Evolutionary conservation across 768 basidiomycete genomes (phyloP), one percentile per base, ranked within the genome.

Genomic region (Paxillus ammoniavirescens): DNA sequence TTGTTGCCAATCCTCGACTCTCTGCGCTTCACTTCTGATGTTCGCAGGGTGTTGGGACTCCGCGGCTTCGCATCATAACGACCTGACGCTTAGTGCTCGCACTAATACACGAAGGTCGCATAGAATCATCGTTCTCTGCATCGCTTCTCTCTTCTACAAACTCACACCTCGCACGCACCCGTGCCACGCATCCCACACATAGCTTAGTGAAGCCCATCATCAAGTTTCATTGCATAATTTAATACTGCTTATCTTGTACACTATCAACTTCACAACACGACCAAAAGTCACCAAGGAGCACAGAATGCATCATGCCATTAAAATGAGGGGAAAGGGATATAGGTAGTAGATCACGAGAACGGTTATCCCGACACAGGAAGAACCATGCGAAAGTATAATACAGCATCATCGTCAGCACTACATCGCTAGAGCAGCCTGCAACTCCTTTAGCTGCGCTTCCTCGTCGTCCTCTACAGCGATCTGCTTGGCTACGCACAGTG

Each of bases 1-100:
- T 81, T 98, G 47, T 75, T 99, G 23, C 97, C 97, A 17, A 87
- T 99, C 49, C 83, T 99, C 49, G 97, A 99, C 71, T 96, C 93
- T 44, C 74, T 99, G 57, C 83, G 97, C 36, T 99, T 99, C 73
- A 97, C 95, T 10, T 87, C 85, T 53, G 97, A 99, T 69, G 97
- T 99, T 40, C 83, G 97, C 60, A 82, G 89, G 59, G 89, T 98
- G 21, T 79, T 99, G 47, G 94, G 96, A 36, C 78, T 89, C 44
- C 79, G 79, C 53, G 80, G 79, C 36, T 80, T 77, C 59, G 77
- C 73, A 61, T 77, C 70, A 49, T 72, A 60, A 63, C 40, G 33
- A 14, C 45, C 48, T 35, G 18, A 53, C 50, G 42, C 30, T n/a
- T 51, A 35, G 48, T 47, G 48, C 36, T 40, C 46, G 42, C 51